Evolutionary conservation across 805 yeast genomes (phyloP).

Genomic region (Saccharomycopsis sp.): DNA sequence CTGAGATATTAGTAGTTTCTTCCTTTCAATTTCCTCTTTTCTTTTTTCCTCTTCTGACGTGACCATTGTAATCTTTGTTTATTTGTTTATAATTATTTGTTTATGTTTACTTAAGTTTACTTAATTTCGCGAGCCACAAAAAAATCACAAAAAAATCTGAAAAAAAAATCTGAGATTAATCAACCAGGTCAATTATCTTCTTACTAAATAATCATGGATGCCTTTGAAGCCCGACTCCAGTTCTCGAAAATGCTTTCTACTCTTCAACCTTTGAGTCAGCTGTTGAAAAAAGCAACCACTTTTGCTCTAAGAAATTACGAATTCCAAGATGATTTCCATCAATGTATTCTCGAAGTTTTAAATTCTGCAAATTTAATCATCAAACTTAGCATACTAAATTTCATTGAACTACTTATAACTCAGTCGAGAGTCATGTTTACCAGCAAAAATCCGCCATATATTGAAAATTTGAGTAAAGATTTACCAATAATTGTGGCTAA

Average conservation of each 20-base stretch:
- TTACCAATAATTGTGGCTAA: constrained; percentile 26
- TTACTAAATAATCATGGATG: constrained; percentile 79
- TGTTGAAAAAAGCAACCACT: constrained; percentile 34
- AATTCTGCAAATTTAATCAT: constrained; percentile 38
- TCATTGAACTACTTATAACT: constrained; percentile 63
- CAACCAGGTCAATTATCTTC: too few relatives aligned
- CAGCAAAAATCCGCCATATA: constrained; percentile 19
- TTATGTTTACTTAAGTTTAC: too few relatives aligned
- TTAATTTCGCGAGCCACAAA: too few relatives aligned
- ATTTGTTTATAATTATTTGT: too few relatives aligned
- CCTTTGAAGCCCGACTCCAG: constrained; percentile 76
- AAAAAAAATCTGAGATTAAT: too few relatives aligned
- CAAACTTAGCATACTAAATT: constrained; percentile 57
- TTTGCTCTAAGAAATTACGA: constrained; percentile 49
- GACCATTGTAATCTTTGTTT: too few relatives aligned
- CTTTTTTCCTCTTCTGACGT: too few relatives aligned
- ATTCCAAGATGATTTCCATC: constrained; percentile 56
- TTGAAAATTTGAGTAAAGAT: constrained; percentile 24
- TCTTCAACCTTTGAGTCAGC: constrained; percentile 14
- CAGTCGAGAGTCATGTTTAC: constrained; percentile 31
- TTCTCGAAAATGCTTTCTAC: constrained; percentile 31
- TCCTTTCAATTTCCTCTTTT: too few relatives aligned
- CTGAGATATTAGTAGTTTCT: too few relatives aligned
- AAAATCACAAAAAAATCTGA: too few relatives aligned
- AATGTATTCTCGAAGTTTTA: constrained; percentile 50